Conservation (phyloP, 2,329 filamentous ascomycete genomes). For the Xylaria sp. region DNA sequence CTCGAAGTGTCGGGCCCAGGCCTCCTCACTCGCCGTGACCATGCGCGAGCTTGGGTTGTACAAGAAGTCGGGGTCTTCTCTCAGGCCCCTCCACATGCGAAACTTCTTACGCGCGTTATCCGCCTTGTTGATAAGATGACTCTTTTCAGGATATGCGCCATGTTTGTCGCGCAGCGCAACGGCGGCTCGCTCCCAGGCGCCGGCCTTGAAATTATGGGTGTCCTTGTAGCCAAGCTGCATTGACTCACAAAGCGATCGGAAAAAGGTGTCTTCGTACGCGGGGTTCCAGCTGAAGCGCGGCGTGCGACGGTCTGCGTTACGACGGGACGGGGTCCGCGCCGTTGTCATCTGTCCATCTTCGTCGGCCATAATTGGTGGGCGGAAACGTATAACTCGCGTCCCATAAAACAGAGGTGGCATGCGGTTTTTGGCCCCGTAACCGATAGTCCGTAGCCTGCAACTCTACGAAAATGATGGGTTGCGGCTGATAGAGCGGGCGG, state of each 20-base stretch:
- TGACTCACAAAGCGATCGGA: constrained; percentile 64
- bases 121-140: constrained; percentile 67
- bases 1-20: constrained; percentile 63
- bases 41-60: constrained; percentile 58
- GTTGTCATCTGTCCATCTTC: constrained; percentile 34
- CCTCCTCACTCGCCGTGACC: constrained; percentile 62
- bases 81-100: constrained; percentile 63
- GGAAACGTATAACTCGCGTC: neutral
- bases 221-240: constrained; percentile 61
- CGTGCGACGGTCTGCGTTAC: constrained; percentile 41
- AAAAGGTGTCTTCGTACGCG: constrained; percentile 65
- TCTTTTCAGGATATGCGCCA: constrained; percentile 63
- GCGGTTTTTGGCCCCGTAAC: no score
- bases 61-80: constrained; percentile 62
- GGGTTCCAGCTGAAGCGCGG: constrained; percentile 67
- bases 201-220: constrained; percentile 65
- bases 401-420: no score
- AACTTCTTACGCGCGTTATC: constrained; percentile 69
- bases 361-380: constrained; percentile 37
- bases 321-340: constrained; percentile 34
- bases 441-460: neutral
- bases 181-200: constrained; percentile 65
- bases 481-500: neutral
- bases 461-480: neutral
- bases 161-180: constrained; percentile 60